These are phyloP conservation scores for Thelonectria olida DNA, from an alignment of 2,329 filamentous ascomycete species.

Conservation along the genomic window DNA sequence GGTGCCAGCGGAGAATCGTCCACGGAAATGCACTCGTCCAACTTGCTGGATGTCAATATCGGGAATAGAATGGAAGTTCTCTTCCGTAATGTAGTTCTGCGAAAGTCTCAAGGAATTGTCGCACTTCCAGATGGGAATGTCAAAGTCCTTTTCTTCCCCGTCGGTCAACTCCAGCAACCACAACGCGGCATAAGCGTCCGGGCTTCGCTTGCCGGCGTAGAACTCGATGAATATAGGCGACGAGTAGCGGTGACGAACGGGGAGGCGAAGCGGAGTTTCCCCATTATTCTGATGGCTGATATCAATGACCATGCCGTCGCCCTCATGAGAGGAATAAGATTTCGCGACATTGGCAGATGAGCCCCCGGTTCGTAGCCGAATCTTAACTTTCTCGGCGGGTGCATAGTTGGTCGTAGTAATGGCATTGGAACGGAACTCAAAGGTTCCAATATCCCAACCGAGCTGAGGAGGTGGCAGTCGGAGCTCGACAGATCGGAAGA, in stretches of 20 bases:
- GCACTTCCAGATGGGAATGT: constrained; percentile 92
- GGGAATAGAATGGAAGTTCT: constrained; percentile 74
- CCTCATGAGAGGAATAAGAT: constrained; percentile 68
- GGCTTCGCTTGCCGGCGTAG: constrained; percentile 73
- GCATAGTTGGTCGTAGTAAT: constrained; percentile 73
- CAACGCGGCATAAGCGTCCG: constrained; percentile 79
- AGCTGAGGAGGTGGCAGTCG: constrained; percentile 84
- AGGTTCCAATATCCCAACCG: constrained; percentile 95
- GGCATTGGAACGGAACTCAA: constrained; percentile 80
- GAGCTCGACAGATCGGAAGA: constrained; percentile 91
- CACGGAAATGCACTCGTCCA: constrained; percentile 82
- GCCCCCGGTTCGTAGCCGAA: constrained; percentile 85
- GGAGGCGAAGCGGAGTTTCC: constrained; percentile 70
- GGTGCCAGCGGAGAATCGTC: constrained; percentile 87
- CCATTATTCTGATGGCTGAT: constrained; percentile 52
- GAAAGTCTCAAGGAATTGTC: constrained; percentile 78
- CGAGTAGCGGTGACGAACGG: constrained; percentile 89
- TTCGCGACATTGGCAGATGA: constrained; percentile 77
- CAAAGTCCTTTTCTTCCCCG: constrained; percentile 78
- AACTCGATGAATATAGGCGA: constrained; percentile 92
- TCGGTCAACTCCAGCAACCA: constrained; percentile 91
- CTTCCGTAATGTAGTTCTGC: constrained; percentile 90
- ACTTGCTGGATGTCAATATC: constrained; percentile 82
- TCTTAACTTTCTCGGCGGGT: constrained; percentile 73
- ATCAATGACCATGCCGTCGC: constrained; percentile 60